Evolutionary conservation across 257 asterid genomes (phyloP).

Genomic region (Misopates orontium): DNA sequence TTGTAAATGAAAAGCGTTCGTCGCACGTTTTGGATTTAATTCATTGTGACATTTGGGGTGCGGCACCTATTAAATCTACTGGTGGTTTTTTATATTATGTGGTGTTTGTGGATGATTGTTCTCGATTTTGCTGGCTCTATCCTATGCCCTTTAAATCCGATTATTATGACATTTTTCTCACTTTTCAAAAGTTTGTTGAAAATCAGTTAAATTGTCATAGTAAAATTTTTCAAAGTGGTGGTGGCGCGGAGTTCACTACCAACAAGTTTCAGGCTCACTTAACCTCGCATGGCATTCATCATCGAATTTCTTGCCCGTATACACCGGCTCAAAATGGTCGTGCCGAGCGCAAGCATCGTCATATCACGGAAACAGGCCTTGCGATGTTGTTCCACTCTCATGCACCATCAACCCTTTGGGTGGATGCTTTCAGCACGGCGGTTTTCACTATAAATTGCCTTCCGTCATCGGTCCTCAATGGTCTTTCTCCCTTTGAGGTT

Average conservation of each 20-base stretch:
- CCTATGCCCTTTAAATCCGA: not conserved
- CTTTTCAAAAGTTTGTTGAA: not conserved
- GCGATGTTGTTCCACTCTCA: too few relatives aligned
- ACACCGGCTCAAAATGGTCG: conserved; percentile 9
- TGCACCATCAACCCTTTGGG: too few relatives aligned
- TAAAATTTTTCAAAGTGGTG: conserved; percentile 10
- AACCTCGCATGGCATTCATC: not conserved
- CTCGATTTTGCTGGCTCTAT: not conserved
- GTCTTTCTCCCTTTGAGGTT: too few relatives aligned
- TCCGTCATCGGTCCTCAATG: too few relatives aligned
- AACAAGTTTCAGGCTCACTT: not conserved
- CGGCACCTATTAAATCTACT: not conserved
- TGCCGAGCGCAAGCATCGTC: conserved; percentile 4
- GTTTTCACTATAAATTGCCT: too few relatives aligned
- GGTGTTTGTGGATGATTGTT: conserved; percentile 11
- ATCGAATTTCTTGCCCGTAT: conserved; percentile 6
- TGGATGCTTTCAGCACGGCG: too few relatives aligned
- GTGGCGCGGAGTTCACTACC: not conserved
- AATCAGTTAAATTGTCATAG: not conserved
- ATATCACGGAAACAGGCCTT: too few relatives aligned
- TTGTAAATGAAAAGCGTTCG: conserved; percentile 1
- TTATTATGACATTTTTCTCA: not conserved
- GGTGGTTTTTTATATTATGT: conserved; percentile 2
- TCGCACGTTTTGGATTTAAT: not conserved
- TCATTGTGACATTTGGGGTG: conserved; percentile 29